Evolutionary conservation across 2,329 filamentous ascomycete species (phyloP), one percentile per base, ranked within the genome.

Genomic region (Macrophomina pseudophaseolina): DNA sequence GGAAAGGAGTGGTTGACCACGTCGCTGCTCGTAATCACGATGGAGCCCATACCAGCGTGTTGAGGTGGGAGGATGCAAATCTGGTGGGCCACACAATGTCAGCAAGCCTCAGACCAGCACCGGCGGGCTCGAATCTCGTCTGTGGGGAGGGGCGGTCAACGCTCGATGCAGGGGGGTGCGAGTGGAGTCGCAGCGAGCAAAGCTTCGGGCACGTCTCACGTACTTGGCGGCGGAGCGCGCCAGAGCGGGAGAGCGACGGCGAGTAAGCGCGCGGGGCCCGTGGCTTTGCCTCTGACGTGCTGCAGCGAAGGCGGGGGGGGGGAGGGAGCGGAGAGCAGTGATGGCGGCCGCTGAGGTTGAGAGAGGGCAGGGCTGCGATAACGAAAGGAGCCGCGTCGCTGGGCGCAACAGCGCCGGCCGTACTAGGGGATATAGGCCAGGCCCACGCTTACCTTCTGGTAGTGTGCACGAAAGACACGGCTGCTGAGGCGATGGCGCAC

Each of bases 1-100:
- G 90, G 90, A 80, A 88, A 86, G 73, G 89, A 84, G 81, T 92
- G 89, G 79, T 91, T 86, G 80, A 89, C 88, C 82, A 89, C 89
- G 83, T 94, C 92, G 81, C 82, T 83, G 73, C 58, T 62, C 30
- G 58, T 62, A 49, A 87, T 79, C 74, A 87, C 80, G 72, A 88
- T 79, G 76, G 86, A 86, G 82, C 85, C 85, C 86, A 88, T 88
- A 77, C 82, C 86, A 81, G 79, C 79, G 73, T 64, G 65, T 56
- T 51, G 54, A 30, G 56, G 56, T 40, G 54, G 38, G n/a, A 44
- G 56, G 42, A 62, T 28, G 46, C n/a, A 48, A 53, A 60, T 53
- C 65, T 66, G 65, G 49, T 56, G 46, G 56, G 46, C 44, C 30
- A 59, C 49, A 30, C 42, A 32, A 56, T 59, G 64, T 59, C 35